Evolutionary conservation across 2,329 filamentous ascomycete species (phyloP).

Genomic region (Paramyrothecium roridum): DNA sequence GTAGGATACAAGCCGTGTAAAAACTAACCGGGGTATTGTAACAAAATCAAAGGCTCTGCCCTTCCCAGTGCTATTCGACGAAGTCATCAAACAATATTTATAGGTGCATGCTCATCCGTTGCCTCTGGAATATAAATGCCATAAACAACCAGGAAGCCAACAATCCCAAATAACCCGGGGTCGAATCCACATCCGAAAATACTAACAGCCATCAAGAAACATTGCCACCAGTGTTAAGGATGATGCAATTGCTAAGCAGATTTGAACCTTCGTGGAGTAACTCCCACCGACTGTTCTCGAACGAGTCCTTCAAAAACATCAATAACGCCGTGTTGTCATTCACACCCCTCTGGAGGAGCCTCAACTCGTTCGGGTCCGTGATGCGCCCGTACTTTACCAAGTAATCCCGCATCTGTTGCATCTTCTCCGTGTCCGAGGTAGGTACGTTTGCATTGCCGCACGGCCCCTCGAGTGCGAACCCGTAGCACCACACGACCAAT

Average conservation of each 20-base stretch:
- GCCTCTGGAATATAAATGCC: no score
- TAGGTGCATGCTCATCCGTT: no score
- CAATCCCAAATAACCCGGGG: neutral
- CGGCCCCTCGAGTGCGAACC: constrained; percentile 83
- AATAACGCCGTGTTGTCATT: constrained; percentile 82
- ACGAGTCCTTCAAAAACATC: constrained; percentile 77
- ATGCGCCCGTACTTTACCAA: constrained; percentile 71
- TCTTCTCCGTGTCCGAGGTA: constrained; percentile 60
- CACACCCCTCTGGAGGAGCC: constrained; percentile 62
- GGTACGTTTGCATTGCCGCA: constrained; percentile 53
- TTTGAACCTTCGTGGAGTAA: constrained; percentile 82
- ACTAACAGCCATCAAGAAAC: constrained; percentile 6
- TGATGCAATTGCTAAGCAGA: constrained; percentile 76
- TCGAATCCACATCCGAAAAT: neutral
- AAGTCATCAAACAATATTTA: no score
- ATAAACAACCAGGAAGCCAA: neutral
- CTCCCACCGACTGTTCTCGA: constrained; percentile 85
- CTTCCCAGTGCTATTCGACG: neutral
- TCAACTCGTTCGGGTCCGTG: constrained; percentile 72
- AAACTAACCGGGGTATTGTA: neutral
- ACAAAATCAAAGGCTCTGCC: neutral
- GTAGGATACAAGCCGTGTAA: neutral
- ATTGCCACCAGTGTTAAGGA: constrained; percentile 27
- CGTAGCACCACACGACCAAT: constrained; percentile 93
- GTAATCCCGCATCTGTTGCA: constrained; percentile 76